Conservation (phyloP, 345 rosid species). For the Populus tremula region DNA sequence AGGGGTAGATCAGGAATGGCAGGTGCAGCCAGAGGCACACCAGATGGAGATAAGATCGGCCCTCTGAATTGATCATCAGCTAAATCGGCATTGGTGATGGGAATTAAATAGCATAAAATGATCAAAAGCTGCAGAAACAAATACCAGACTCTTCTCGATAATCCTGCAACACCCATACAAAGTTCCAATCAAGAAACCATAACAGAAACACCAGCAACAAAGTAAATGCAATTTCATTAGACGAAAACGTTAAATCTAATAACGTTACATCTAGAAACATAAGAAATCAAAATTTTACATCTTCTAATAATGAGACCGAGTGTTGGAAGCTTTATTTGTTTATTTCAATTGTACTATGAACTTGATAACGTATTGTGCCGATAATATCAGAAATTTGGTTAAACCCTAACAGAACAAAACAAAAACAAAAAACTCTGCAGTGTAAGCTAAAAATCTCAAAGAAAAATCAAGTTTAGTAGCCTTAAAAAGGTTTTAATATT, state of each 20-base stretch:
- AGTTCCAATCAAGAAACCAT: constrained; percentile 9
- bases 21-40: constrained; percentile 39
- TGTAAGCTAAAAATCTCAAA: not conserved
- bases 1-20: constrained; percentile 46
- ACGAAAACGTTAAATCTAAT: too few relatives aligned
- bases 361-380: not conserved
- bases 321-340: not conserved
- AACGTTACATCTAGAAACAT: too few relatives aligned
- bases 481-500: not conserved
- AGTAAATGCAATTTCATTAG: not conserved
- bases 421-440: not conserved
- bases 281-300: not conserved
- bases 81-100: constrained; percentile 35
- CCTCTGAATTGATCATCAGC: constrained; percentile 33
- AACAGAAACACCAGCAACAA: not conserved
- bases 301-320: not conserved
- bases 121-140: constrained; percentile 41
- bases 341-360: not conserved
- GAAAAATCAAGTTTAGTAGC: not conserved
- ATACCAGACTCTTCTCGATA: constrained; percentile 20
- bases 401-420: not conserved
- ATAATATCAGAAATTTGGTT: not conserved
- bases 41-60: constrained; percentile 37
- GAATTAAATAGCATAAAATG: constrained; percentile 37
- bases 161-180: constrained; percentile 39